These are phyloP conservation scores for Trichoderma sp. DNA, from an alignment of 2,329 filamentous ascomycete species.

Conservation along the genomic window DNA sequence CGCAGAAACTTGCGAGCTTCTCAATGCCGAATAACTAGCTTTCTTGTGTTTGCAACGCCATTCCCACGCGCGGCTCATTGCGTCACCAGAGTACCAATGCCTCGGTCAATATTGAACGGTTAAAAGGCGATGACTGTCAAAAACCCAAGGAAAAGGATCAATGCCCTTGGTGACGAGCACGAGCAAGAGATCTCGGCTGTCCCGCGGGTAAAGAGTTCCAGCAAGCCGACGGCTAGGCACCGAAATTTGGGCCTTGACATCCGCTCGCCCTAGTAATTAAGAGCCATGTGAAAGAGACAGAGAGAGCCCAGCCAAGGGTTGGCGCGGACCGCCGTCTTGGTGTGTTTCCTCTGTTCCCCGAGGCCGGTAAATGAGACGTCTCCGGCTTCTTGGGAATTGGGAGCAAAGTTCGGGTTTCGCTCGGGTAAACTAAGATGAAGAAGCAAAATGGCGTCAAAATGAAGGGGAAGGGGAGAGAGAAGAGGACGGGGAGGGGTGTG, in stretches of 20 bases:
- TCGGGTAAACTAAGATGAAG: slow-evolving; percentile 10
- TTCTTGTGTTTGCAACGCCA: not conserved
- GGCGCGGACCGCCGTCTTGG: not conserved
- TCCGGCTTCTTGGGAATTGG: slow-evolving; percentile 14
- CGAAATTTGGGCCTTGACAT: not conserved
- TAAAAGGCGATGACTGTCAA: not conserved
- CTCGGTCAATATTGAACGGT: not conserved
- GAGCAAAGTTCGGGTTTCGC: not conserved
- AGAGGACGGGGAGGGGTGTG: not conserved
- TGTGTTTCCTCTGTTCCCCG: not conserved
- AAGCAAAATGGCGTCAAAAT: slow-evolving; percentile 13
- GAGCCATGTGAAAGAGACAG: not conserved
- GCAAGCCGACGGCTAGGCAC: slow-evolving; percentile 4
- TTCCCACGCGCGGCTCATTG: not conserved
- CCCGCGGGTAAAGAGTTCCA: not conserved
- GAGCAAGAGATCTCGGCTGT: not conserved
- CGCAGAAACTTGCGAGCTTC: not conserved
- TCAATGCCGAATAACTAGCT: not conserved
- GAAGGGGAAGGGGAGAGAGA: not conserved
- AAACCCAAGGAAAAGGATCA: not conserved
- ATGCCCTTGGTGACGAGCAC: not conserved
- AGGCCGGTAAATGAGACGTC: slow-evolving; percentile 2
- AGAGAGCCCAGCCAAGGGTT: not conserved
- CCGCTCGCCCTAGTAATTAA: not conserved
- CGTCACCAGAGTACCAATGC: not conserved